These are phyloP conservation scores for Corylus heterophylla DNA, from an alignment of 306 rosid genomes.

Conservation along the genomic window DNA sequence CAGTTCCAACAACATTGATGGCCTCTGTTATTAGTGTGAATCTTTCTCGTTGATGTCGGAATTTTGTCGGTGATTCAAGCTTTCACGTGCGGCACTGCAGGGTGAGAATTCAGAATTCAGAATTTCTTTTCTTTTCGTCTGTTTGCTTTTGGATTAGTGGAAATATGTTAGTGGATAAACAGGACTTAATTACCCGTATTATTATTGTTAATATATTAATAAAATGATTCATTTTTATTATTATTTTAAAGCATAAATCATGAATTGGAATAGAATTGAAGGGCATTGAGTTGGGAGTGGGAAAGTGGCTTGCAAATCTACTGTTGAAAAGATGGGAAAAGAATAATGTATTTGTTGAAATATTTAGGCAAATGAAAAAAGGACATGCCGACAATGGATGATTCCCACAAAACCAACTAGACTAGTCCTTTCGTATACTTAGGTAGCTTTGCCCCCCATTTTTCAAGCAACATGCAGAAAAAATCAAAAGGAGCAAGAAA, in stretches of 20 bases:
- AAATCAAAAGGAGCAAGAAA: constrained; percentile 2
- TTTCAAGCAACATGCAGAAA: constrained; percentile 13
- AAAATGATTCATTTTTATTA: too few relatives aligned
- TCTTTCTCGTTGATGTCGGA: constrained; percentile 10
- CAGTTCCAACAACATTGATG: not conserved
- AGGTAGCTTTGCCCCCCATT: constrained; percentile 21
- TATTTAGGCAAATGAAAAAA: not conserved
- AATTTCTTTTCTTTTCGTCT: not conserved
- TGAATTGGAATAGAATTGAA: too few relatives aligned
- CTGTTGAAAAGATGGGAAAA: constrained; percentile 5
- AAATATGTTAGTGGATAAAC: not conserved
- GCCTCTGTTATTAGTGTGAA: not conserved
- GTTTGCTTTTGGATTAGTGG: not conserved
- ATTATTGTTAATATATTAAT: too few relatives aligned
- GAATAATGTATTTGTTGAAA: not conserved
- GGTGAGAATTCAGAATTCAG: too few relatives aligned
- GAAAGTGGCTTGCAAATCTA: not conserved
- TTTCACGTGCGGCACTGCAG: constrained; percentile 23
- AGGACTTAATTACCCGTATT: not conserved
- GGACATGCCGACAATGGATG: constrained; percentile 10
- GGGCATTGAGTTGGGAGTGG: not conserved
- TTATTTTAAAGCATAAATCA: too few relatives aligned
- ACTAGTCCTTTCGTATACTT: not conserved
- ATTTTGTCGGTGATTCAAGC: constrained; percentile 29
- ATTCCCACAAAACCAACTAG: constrained; percentile 2